Conservation (phyloP, 306 rosid genomes). For the Coriaria nepalensis region DNA sequence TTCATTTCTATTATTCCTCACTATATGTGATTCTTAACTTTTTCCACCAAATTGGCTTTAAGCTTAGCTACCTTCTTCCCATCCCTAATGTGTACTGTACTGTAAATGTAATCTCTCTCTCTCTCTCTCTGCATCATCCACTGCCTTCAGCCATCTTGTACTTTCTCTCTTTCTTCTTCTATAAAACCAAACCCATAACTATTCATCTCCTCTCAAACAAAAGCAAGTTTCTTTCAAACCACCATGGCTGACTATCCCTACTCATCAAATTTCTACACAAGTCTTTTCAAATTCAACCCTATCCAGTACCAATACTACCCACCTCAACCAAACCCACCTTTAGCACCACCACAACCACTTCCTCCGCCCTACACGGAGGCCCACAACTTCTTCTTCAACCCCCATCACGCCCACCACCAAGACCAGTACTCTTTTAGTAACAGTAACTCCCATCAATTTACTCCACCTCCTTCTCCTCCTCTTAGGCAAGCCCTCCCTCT, state of each 20-base stretch:
- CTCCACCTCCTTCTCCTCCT: constrained; percentile 2
- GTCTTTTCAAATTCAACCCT: constrained; percentile 28
- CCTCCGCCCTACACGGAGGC: constrained; percentile 1
- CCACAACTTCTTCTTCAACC: not conserved
- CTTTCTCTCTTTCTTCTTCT: constrained; percentile 3
- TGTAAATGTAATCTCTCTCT: not conserved
- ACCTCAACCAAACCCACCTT: not conserved
- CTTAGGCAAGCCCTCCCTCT: constrained; percentile 9
- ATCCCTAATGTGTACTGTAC: not conserved
- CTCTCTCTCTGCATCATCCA: constrained; percentile 3
- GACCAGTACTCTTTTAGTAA: not conserved
- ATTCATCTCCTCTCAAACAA: not conserved
- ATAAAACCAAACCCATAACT: constrained; percentile 1
- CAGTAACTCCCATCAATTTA: not conserved
- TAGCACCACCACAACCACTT: not conserved
- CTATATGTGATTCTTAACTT: not conserved
- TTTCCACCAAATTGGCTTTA: too few relatives aligned
- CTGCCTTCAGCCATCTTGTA: constrained; percentile 5
- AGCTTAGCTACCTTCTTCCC: not conserved
- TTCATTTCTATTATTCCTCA: not conserved
- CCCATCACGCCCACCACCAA: not conserved
- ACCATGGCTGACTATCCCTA: constrained; percentile 19
- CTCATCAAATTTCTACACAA: constrained; percentile 31
- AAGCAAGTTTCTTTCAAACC: not conserved
- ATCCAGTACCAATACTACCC: constrained; percentile 5